These are phyloP conservation scores for Aspergillus carbonarius DNA, from an alignment of 2,329 filamentous ascomycete genomes.

Conservation along the genomic window DNA sequence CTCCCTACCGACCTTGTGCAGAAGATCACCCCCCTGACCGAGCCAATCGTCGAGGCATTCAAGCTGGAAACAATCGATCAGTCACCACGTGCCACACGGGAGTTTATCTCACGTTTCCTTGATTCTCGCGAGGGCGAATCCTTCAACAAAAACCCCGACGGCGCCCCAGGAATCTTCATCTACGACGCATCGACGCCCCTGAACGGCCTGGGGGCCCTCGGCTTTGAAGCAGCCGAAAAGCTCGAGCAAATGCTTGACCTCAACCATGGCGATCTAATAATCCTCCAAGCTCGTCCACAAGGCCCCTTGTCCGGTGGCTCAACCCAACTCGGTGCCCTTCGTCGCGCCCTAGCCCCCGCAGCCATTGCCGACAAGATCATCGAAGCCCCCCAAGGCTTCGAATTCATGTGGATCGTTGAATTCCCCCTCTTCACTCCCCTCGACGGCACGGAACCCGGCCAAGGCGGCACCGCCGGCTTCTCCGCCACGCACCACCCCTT, in stretches of 20 bases:
- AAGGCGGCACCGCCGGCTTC: conserved; percentile 78
- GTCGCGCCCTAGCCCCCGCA: conserved; percentile 66
- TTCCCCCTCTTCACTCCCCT: conserved; percentile 88
- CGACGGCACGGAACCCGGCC: conserved; percentile 67
- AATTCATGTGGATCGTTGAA: conserved; percentile 80
- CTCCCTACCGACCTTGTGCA: conserved; percentile 63
- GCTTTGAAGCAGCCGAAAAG: conserved; percentile 66
- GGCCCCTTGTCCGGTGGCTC: conserved; percentile 70
- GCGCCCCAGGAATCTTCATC: conserved; percentile 77
- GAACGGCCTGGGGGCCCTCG: conserved; percentile 73
- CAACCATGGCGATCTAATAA: conserved; percentile 72
- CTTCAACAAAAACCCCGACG: conserved; percentile 68
- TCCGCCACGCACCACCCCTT: conserved; percentile 93
- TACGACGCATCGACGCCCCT: conserved; percentile 72
- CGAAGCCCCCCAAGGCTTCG: conserved; percentile 52
- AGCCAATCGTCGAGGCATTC: conserved; percentile 74
- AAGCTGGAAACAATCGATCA: conserved; percentile 56
- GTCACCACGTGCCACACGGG: conserved; percentile 53
- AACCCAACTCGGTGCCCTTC: conserved; percentile 68
- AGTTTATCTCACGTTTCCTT: conserved; percentile 70
- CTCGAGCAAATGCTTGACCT: conserved; percentile 54
- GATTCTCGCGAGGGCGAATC: conserved; percentile 59
- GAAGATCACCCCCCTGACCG: conserved; percentile 69
- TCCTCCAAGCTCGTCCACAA: conserved; percentile 75
- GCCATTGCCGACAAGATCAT: conserved; percentile 66